Base-by-base conservation (phyloP, 2,329 filamentous ascomycete species). In the Aspergillus tubingensis region DNA sequence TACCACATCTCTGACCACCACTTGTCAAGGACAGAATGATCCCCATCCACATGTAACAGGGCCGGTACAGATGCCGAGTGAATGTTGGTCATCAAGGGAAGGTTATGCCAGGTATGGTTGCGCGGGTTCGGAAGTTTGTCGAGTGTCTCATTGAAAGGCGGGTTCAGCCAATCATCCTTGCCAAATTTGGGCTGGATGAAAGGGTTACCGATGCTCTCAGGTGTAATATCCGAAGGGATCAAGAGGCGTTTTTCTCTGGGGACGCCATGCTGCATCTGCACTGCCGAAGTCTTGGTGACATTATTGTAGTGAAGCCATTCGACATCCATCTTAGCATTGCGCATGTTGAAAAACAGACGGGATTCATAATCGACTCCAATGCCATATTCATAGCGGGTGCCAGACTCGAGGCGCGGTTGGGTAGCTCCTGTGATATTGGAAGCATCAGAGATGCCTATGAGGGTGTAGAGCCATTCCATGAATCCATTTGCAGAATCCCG, bases 361-460 rank as follows among this genome's bases (percentile, higher is more conserved):
- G 82, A 81, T 50, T 79, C 75, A 65, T 82, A 84, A 68, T 85
- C 83, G 7, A 85, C 72, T 3, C 82, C 81, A 11, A 85, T 81
- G 3, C 79, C 79, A 58, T 77, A 84, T 55, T 85, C 83, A 65
- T 82, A 81, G 3, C 74, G 75, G 13, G 70, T 74, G 7, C 74
- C 77, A 1, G 72, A 62, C 21, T 77, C 68, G 2, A 78, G 66
- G 27, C 70, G 69, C 43, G 53, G 53, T 7, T 77, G 64, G 27
- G 69, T 70, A 19, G 74, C 69, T 3, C 71, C 68, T 0, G 75
- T 76, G 15, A 78, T 68, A 43, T 79, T 78, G 13, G 71, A 63
- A 3, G 72, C 72, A 25, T 75, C 72, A 0, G 70, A 75, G 19
- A 79, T 77, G 3, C 77, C 76, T 11, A 80, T 63, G 54, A 68